phyloP scores from a whole-genome alignment of 257 asterid species.

The Plantago major region DNA sequence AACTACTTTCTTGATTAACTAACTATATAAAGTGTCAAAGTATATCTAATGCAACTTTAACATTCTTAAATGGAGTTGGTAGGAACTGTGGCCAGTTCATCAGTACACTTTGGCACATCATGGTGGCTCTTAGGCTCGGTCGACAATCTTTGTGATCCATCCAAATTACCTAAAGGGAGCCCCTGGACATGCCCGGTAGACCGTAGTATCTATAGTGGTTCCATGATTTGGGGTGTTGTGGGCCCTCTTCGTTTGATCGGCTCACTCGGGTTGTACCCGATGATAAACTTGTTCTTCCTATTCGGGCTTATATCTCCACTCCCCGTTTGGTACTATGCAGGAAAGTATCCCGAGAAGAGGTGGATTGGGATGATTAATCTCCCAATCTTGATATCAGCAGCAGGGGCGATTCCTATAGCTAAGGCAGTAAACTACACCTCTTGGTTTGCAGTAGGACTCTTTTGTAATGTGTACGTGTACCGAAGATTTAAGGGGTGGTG shows the following conservation, averaged over 20 bases:
- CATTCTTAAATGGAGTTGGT: conserved; percentile 30
- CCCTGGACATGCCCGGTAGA: too few relatives aligned
- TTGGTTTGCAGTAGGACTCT: too few relatives aligned
- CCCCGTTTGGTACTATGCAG: conserved; percentile 47
- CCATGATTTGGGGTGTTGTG: too few relatives aligned
- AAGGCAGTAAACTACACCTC: too few relatives aligned
- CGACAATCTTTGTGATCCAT: conserved; percentile 51
- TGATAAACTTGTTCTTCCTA: conserved; percentile 61
- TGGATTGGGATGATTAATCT: too few relatives aligned
- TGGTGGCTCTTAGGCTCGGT: conserved; percentile 70
- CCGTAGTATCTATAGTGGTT: too few relatives aligned
- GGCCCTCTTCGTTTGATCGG: too few relatives aligned
- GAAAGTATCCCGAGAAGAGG: conserved; percentile 36
- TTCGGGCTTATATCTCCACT: conserved; percentile 50
- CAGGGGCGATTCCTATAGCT: too few relatives aligned
- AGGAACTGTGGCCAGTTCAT: conserved; percentile 51
- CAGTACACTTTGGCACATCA: conserved; percentile 54
- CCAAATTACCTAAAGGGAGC: too few relatives aligned
- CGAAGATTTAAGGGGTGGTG: conserved; percentile 58
- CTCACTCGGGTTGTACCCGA: conserved; percentile 52
- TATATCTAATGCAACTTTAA: conserved; percentile 5
- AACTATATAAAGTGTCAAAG: too few relatives aligned
- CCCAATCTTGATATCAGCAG: too few relatives aligned
- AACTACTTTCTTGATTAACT: too few relatives aligned
- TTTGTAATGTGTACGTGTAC: conserved; percentile 11